phyloP scores from a whole-genome alignment of 768 basidiomycete genomes.

The Trametes gibbosa region DNA sequence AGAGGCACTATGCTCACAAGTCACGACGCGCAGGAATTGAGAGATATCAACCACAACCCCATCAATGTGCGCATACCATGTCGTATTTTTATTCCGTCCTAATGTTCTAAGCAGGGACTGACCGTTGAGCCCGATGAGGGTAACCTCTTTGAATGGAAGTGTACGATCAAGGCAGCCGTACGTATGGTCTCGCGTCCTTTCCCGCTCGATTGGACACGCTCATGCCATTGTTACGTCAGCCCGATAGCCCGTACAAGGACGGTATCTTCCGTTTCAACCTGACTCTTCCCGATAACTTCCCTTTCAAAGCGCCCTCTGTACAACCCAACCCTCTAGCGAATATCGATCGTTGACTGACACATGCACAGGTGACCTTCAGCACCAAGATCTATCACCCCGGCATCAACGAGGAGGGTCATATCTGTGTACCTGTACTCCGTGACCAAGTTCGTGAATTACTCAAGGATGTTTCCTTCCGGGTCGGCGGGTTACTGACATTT shows the following conservation, averaged over 20 bases:
- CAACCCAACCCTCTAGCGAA: constrained; percentile 10
- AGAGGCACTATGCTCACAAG: constrained; percentile 11
- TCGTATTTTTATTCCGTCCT: constrained; percentile 1
- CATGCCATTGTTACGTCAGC: constrained; percentile 35
- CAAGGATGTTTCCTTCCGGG: background rate
- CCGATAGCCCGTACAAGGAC: constrained; percentile 78
- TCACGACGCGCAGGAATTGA: constrained; percentile 55
- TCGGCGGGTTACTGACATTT: background rate
- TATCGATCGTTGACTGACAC: background rate
- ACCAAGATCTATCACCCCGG: constrained; percentile 92
- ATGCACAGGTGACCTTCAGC: constrained; percentile 67
- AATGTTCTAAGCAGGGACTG: constrained; percentile 47
- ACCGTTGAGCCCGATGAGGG: constrained; percentile 62
- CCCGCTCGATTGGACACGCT: background rate
- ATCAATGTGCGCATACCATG: constrained; percentile 48
- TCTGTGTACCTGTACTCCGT: constrained; percentile 80
- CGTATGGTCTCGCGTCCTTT: constrained; percentile 29
- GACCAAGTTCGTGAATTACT: constrained; percentile 55
- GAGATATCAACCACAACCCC: constrained; percentile 58
- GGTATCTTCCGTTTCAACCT: constrained; percentile 78
- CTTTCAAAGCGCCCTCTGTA: constrained; percentile 85
- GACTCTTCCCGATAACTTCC: constrained; percentile 74
- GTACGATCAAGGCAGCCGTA: constrained; percentile 72
- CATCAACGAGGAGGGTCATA: constrained; percentile 84
- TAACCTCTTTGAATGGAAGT: constrained; percentile 77